These are phyloP conservation scores for Candida mesenterica DNA, from an alignment of 1,139 yeast genomes.

Conservation along the genomic window DNA sequence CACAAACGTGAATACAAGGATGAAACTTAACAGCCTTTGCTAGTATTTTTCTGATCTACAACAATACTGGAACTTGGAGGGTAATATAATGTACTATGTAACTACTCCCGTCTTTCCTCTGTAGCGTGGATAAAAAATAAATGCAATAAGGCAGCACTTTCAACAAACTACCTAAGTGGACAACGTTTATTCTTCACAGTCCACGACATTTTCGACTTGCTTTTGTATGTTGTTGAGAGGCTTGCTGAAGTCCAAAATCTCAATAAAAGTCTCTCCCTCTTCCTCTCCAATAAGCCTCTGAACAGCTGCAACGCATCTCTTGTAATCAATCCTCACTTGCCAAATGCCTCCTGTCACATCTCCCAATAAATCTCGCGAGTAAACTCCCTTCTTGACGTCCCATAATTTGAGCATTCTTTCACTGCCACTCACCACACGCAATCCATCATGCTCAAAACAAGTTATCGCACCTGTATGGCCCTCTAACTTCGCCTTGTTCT, in stretches of 20 bases:
- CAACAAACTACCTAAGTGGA: no score
- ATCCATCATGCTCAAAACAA: constrained; percentile 87
- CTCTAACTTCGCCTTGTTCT: constrained; percentile 63
- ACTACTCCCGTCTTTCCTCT: no score
- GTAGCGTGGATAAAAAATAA: no score
- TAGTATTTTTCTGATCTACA: no score
- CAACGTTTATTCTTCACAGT: no score
- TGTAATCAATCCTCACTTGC: constrained; percentile 88
- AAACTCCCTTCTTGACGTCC: constrained; percentile 77
- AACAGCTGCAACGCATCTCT: constrained; percentile 92
- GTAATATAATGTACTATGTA: no score
- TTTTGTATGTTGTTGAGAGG: constrained; percentile 22
- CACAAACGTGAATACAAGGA: no score
- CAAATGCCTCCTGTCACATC: constrained; percentile 85
- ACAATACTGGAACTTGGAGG: no score
- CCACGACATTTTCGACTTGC: not conserved
- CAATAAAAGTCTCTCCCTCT: constrained; percentile 65
- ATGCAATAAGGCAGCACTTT: no score
- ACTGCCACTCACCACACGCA: constrained; percentile 84
- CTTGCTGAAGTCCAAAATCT: constrained; percentile 77
- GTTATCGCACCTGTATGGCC: constrained; percentile 91
- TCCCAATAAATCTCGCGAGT: constrained; percentile 69
- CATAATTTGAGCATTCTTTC: constrained; percentile 78
- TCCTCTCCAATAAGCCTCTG: constrained; percentile 49
- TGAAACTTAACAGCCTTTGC: no score